A percentile compares a stretch with the other conserved stretches of the same genome.
phyloP scores from a whole-genome alignment of 1,284 basidiomycete species.

The Inonotus obliquus region DNA sequence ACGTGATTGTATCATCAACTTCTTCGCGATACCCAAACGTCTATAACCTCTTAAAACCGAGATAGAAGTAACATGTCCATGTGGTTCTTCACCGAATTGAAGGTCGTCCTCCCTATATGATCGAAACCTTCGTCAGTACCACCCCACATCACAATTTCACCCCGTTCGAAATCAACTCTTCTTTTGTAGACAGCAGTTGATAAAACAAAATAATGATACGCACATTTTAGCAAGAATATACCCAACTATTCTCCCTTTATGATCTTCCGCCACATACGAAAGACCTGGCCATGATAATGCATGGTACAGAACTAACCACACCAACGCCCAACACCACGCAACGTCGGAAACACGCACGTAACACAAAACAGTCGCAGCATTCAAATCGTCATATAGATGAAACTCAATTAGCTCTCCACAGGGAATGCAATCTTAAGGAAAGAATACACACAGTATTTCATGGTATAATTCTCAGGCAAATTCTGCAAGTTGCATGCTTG shows the following conservation, averaged over 20 bases:
- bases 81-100: constrained; percentile 52
- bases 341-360: not conserved
- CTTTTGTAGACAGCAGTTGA: too few species aligned
- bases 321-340: not conserved
- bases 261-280: constrained; percentile 91
- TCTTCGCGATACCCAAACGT: constrained; percentile 81
- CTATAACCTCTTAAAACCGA: constrained; percentile 84
- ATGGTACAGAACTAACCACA: constrained; percentile 76
- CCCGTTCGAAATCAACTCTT: too few species aligned
- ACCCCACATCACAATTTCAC: not conserved
- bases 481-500: constrained; percentile 88
- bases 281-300: constrained; percentile 90
- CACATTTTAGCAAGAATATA: constrained; percentile 96
- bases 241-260: constrained; percentile 85
- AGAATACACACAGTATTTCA: constrained; percentile 77
- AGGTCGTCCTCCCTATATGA: constrained; percentile 66
- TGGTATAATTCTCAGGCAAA: constrained; percentile 81
- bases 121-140: constrained; percentile 7
- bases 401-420: not conserved
- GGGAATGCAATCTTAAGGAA: not conserved
- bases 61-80: constrained; percentile 90
- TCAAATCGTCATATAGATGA: not conserved
- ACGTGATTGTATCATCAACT: constrained; percentile 87
- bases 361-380: not conserved
- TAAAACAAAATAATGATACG: constrained; percentile 21